These are phyloP conservation scores for Copromyces sp. DNA, from an alignment of 495 filamentous ascomycete genomes.

Conservation along the genomic window DNA sequence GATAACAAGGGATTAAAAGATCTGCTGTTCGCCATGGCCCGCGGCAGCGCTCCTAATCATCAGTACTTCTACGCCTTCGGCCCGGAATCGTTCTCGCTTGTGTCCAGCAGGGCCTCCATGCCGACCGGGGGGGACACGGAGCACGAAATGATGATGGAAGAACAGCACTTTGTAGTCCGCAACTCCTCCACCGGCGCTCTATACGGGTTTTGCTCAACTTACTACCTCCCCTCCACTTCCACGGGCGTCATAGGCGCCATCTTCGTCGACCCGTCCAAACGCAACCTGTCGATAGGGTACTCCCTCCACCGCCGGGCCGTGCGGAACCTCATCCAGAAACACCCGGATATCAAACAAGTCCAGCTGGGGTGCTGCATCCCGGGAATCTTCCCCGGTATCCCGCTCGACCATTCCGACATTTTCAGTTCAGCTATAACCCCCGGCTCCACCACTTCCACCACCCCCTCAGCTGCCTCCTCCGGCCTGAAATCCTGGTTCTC, in stretches of 20 bases:
- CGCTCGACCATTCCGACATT: constrained; percentile 42
- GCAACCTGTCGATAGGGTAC: constrained; percentile 77
- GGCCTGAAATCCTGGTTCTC: constrained; percentile 47
- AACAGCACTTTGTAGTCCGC: constrained; percentile 80
- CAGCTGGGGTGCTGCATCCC: constrained; percentile 73
- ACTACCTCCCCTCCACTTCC: constrained; percentile 50
- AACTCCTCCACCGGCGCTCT: constrained; percentile 81
- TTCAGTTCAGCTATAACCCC: constrained; percentile 35
- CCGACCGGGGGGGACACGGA: neutral
- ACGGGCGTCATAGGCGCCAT: constrained; percentile 73
- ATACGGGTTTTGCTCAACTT: constrained; percentile 84
- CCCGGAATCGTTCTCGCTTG: neutral
- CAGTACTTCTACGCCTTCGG: neutral
- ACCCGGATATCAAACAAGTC: constrained; percentile 54
- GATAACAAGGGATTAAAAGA: constrained; percentile 51
- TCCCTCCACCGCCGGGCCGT: constrained; percentile 77
- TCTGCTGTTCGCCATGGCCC: neutral
- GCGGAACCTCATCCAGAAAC: constrained; percentile 50
- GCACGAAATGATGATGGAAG: constrained; percentile 38
- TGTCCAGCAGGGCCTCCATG: neutral
- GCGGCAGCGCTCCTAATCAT: constrained; percentile 46
- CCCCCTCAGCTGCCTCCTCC: constrained; percentile 2
- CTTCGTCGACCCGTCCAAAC: constrained; percentile 71
- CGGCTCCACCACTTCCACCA: constrained; percentile 22
- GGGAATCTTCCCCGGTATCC: constrained; percentile 70